These are phyloP conservation scores for Coffea humblotiana DNA, from an alignment of 305 asterid genomes.

Conservation along the genomic window DNA sequence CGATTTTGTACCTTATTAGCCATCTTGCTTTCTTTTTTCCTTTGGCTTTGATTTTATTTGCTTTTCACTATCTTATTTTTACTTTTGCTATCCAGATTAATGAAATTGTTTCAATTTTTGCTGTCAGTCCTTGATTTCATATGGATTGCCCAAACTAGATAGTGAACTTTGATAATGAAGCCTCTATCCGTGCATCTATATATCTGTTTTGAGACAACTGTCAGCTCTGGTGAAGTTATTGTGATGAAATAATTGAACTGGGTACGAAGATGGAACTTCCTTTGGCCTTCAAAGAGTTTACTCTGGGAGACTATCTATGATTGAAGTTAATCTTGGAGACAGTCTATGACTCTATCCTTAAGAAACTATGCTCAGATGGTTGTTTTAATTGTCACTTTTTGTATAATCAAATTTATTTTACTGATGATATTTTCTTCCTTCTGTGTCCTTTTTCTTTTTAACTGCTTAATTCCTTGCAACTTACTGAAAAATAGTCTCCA, in stretches of 20 bases:
- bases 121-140: not conserved
- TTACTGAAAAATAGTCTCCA: not conserved
- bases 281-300: not conserved
- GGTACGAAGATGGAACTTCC: not conserved
- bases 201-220: not conserved
- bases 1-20: not conserved
- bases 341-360: not conserved
- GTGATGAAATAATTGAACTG: not conserved
- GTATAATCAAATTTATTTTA: not conserved
- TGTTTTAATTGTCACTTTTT: not conserved
- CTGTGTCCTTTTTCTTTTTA: not conserved
- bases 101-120: not conserved
- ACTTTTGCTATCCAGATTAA: not conserved
- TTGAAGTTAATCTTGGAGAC: not conserved
- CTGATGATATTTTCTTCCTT: not conserved
- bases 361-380: not conserved
- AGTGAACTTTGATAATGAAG: not conserved
- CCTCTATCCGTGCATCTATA: not conserved
- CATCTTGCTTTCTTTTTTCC: not conserved
- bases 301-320: not conserved
- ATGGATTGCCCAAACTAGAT: not conserved
- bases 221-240: not conserved
- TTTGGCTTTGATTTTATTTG: not conserved
- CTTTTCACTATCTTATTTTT: not conserved
- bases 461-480: not conserved